Conservation (phyloP, 2,329 filamentous ascomycete genomes). For the Aspergillus awamori region DNA sequence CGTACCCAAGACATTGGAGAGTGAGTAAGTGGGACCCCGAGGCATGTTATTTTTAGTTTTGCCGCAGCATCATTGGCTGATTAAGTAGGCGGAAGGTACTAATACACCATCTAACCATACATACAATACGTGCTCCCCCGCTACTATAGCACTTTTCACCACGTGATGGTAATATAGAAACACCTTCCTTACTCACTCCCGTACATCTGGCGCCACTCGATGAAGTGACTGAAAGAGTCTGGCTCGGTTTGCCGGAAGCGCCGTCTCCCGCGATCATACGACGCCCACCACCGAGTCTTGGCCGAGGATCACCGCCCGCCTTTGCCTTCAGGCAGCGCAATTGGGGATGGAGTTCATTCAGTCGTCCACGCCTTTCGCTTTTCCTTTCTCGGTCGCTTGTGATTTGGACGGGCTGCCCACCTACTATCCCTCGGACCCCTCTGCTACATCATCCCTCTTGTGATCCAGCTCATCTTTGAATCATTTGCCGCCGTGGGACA, state of each 20-base stretch:
- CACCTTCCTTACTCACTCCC: no score
- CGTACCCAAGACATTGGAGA: background rate
- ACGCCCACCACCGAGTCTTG: constrained; percentile 20
- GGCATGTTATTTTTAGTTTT: background rate
- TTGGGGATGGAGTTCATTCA: background rate
- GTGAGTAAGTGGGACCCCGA: background rate
- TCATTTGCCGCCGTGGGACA: background rate
- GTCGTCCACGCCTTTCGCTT: background rate
- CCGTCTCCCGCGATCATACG: constrained; percentile 38
- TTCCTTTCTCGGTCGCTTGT: background rate
- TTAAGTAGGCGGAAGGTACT: background rate
- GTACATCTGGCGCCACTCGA: no score
- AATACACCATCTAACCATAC: background rate
- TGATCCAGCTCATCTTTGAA: background rate
- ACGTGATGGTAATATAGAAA: no score
- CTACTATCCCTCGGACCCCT: background rate
- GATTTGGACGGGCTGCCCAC: background rate
- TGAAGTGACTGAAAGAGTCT: no score
- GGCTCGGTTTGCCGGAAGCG: constrained; percentile 32
- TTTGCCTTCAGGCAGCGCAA: background rate
- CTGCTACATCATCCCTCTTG: background rate
- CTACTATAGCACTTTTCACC: background rate
- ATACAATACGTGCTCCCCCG: background rate
- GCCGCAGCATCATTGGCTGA: background rate
- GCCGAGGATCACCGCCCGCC: constrained; percentile 7